Conservation (phyloP, 2,329 filamentous ascomycete species). For the Apiospora aurea region DNA sequence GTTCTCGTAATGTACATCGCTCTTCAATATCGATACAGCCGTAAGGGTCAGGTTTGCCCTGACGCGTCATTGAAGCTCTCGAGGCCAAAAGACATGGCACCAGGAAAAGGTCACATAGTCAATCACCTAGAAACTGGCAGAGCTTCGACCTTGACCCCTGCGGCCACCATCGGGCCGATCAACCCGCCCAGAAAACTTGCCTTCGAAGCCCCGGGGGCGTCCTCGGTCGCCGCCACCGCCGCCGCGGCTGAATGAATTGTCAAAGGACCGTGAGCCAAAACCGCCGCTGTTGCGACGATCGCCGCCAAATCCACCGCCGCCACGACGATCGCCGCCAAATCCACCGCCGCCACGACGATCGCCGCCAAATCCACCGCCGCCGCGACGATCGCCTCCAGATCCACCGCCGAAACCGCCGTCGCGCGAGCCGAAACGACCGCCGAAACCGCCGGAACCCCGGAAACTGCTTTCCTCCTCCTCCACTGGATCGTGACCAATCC, state of each 20-base stretch:
- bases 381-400: slow-evolving; percentile 21
- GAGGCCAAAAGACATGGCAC: not conserved
- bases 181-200: slow-evolving; percentile 5
- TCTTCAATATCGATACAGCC: slow-evolving; percentile 8
- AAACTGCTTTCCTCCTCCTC: slow-evolving; percentile 6
- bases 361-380: slow-evolving; percentile 21
- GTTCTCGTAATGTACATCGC: slow-evolving; percentile 19
- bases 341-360: slow-evolving; percentile 3
- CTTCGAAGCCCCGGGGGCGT: not conserved
- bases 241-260: not conserved
- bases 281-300: not conserved
- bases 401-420: slow-evolving; percentile 24
- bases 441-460: slow-evolving; percentile 26
- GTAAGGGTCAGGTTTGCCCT: not conserved
- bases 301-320: slow-evolving; percentile 8
- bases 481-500: slow-evolving; percentile 34
- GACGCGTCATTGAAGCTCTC: not conserved
- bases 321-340: slow-evolving; percentile 1
- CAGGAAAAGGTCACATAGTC: not conserved
- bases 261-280: not conserved
- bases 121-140: slow-evolving; percentile 3
- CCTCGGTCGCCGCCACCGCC: not conserved
- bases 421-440: slow-evolving; percentile 25
- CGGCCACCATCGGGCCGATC: not conserved
- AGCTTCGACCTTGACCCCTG: not conserved